Percentiles rank a stretch among this genome's conserved stretches.
These are phyloP conservation scores for Rhinocladiella mackenziei DNA, from an alignment of 2,329 filamentous ascomycete species.

Conservation along the genomic window DNA sequence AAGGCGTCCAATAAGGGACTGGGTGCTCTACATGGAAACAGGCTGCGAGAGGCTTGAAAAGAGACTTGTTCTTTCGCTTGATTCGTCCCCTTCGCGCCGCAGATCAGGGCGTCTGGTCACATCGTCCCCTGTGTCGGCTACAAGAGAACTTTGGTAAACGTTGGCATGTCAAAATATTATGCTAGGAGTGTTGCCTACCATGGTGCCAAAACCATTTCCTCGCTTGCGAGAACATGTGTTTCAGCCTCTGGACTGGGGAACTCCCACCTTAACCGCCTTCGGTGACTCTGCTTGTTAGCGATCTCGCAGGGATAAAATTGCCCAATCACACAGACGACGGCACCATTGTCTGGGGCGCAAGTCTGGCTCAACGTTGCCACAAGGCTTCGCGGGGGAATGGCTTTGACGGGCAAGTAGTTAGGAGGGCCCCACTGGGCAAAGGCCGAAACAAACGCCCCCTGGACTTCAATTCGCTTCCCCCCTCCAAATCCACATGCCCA, in stretches of 20 bases:
- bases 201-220: neutral
- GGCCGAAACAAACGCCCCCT: conserved; percentile 1
- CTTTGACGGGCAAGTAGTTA: no score
- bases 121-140: neutral
- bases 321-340: no score
- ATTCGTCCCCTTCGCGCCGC: conserved; percentile 12
- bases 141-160: no score
- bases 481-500: no score
- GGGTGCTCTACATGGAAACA: neutral
- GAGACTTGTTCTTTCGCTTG: neutral
- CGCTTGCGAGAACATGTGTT: neutral
- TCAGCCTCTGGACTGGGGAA: conserved; percentile 3
- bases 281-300: no score
- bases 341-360: no score
- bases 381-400: conserved; percentile 6
- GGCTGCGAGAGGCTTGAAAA: neutral
- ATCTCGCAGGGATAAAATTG: no score
- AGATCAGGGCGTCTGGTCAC: neutral
- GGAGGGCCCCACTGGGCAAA: neutral
- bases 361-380: no score
- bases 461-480: no score
- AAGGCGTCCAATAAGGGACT: neutral
- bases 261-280: no score
- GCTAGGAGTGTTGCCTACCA: neutral
- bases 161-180: no score